Evolutionary conservation across 768 basidiomycete species (phyloP), one percentile per base, ranked within the genome.

Genomic region (Saitozyma sp.): DNA sequence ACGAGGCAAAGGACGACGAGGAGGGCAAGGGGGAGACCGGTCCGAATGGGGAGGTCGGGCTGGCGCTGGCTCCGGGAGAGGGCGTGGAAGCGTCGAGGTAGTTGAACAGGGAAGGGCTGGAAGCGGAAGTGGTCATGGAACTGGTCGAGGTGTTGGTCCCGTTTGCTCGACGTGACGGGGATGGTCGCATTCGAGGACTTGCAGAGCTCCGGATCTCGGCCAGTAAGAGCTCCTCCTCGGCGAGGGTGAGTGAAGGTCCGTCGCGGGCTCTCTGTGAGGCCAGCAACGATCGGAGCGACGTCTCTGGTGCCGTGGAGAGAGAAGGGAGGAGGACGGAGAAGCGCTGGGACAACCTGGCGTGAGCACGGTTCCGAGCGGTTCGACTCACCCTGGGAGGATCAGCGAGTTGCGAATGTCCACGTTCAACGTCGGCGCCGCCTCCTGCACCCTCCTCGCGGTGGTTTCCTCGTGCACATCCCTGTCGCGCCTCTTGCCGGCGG

Each of bases 161-260:
- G 29, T 29, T 29, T 29, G n/a, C n/a, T n/a, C n/a, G n/a, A n/a
- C n/a, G n/a, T n/a, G n/a, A n/a, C n/a, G n/a, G n/a, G n/a, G n/a
- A n/a, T n/a, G n/a, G n/a, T 29, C 29, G 45, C 45, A 46, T 46
- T 46, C 13, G 45, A 46, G 45, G 45, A 46, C 2, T 2, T 46
- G 45, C 45, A 11, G 45, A 46, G 13, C 45, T 68, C 14, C 68
- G 37, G 7, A 76, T 62, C 54, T 76, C 75, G 0, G 68, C 75
- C 14, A 76, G 62, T 1, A 76, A 45, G n/a, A 76, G 56, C 52
- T 76, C 74, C 52, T 76, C 75, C 56, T 76, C 75, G 39, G 70
- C 75, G 20, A 62, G 59, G 4, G 72, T 74, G 20, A 74, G 48
- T 9, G 66, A 61, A 1, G 72, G 72, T 14, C 72, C 72, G 40